Evolutionary conservation across 78 protist genomes (phyloP).

Genomic region (Chrysochromulina tobinii): DNA sequence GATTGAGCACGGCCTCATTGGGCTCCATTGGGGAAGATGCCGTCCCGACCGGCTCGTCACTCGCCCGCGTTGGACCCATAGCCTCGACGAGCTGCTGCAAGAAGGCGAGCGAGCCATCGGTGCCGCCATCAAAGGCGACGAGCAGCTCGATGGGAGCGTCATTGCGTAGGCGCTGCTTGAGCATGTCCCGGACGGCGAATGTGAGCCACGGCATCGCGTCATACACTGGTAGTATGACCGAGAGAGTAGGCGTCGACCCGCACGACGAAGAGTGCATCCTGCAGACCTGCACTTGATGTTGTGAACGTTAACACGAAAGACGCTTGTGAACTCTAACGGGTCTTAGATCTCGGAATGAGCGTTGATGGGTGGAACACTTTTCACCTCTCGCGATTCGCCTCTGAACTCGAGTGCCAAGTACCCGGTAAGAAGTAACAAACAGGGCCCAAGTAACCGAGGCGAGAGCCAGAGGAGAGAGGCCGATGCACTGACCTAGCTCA

Average conservation of each 20-base stretch:
- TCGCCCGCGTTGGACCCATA: neutral
- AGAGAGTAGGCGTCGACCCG: neutral
- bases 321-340: no score
- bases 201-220: conserved; percentile 45
- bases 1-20: neutral
- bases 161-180: conserved; percentile 5
- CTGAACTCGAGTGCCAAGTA: no score
- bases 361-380: no score
- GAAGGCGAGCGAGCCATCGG: conserved; percentile 27
- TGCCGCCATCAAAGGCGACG: conserved; percentile 18
- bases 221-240: conserved; percentile 31
- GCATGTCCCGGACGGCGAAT: conserved; percentile 3
- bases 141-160: neutral
- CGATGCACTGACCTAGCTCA: no score
- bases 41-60: neutral
- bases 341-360: no score
- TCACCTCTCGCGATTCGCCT: no score
- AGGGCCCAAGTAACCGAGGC: no score
- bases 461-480: no score
- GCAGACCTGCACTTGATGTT: no score
- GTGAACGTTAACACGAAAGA: no score
- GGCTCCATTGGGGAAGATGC: neutral
- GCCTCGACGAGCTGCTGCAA: neutral
- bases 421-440: no score
- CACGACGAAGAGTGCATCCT: no score